phyloP scores from a whole-genome alignment of 2,329 filamentous ascomycete genomes.

The Lachnellula hyalina region DNA sequence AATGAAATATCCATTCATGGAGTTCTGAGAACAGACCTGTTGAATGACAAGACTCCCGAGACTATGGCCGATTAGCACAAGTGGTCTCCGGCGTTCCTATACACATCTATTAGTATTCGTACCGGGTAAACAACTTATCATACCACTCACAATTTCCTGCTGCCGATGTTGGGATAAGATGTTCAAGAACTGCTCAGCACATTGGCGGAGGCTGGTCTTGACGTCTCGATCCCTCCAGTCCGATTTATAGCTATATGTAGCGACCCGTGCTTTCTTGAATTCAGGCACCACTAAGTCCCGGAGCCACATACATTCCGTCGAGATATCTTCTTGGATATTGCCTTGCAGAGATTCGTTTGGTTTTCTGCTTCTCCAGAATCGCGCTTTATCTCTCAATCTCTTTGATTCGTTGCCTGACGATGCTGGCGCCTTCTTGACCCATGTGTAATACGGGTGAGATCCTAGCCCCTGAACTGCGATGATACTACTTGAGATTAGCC shows the following conservation, averaged over 20 bases:
- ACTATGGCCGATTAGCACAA: slow-evolving; percentile 18
- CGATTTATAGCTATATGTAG: slow-evolving; percentile 19
- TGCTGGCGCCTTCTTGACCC: slow-evolving; percentile 12
- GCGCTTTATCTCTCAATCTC: slow-evolving; percentile 4
- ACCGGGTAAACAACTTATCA: not conserved
- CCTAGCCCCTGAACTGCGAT: slow-evolving; percentile 15
- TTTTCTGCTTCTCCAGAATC: slow-evolving; percentile 4
- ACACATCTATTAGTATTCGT: not conserved
- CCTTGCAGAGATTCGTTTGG: not conserved
- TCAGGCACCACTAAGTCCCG: slow-evolving; percentile 13
- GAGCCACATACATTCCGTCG: slow-evolving; percentile 12
- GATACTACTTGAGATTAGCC: slow-evolving; percentile 8
- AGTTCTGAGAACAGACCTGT: slow-evolving; percentile 4
- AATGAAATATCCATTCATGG: not conserved
- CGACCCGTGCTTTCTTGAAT: slow-evolving; percentile 13
- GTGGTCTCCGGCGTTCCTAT: slow-evolving; percentile 12
- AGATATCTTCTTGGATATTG: not conserved
- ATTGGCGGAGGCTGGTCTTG: slow-evolving; percentile 13
- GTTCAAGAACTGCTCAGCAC: slow-evolving; percentile 12
- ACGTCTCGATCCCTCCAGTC: slow-evolving; percentile 11
- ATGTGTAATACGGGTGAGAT: slow-evolving; percentile 9
- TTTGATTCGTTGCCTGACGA: not conserved
- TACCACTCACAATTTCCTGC: slow-evolving; percentile 7
- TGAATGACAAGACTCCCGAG: slow-evolving; percentile 15
- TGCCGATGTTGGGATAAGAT: slow-evolving; percentile 9